Conservation (phyloP, 2,329 filamentous ascomycete species). For the Dactylonectria macrodidyma region DNA sequence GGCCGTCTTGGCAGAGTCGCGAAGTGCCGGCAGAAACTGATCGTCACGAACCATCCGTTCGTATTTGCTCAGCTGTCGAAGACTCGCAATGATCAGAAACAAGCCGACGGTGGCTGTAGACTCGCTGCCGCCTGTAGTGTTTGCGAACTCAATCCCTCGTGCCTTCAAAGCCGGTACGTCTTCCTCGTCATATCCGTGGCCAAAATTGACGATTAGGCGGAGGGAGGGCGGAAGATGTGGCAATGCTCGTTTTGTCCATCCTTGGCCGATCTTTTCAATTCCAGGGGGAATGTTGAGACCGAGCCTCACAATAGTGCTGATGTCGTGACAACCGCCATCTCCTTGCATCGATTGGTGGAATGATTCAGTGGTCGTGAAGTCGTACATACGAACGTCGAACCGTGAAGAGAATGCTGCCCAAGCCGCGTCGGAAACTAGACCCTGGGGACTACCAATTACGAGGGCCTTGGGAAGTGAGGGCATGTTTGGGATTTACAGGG, state of each 20-base stretch:
- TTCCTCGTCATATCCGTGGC: conserved; percentile 17
- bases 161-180: neutral
- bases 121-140: conserved; percentile 7
- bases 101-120: conserved; percentile 9
- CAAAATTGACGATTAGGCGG: conserved; percentile 1
- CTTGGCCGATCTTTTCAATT: neutral
- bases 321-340: neutral
- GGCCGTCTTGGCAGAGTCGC: neutral
- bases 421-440: no score
- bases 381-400: neutral
- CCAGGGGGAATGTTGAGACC: neutral
- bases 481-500: no score
- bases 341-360: neutral
- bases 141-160: conserved; percentile 1
- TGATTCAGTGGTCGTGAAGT: neutral
- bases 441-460: no score
- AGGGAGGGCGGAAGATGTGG: neutral
- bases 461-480: no score
- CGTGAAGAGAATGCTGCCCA: neutral
- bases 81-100: conserved; percentile 5
- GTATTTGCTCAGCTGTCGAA: conserved; percentile 1
- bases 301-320: neutral
- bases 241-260: neutral
- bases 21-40: neutral
- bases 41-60: neutral